Evolutionary conservation across 2,329 filamentous ascomycete genomes (phyloP).

Genomic region (Teratosphaeriaceae sp.): DNA sequence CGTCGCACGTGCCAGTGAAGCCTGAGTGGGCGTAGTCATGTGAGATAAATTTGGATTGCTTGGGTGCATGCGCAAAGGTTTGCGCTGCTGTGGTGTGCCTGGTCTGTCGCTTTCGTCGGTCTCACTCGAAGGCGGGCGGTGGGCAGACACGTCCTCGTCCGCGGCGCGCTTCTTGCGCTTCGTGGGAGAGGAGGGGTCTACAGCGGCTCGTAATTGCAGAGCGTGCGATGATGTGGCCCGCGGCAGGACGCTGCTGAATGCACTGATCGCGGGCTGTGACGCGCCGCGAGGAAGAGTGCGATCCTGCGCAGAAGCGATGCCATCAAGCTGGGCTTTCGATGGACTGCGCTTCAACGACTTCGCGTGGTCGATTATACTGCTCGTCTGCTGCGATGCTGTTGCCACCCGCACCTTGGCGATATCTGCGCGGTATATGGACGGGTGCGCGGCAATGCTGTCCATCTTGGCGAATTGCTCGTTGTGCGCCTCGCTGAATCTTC

Average conservation of each 20-base stretch:
- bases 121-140: conserved; percentile 49
- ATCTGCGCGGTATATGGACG: conserved; percentile 62
- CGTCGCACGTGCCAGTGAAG: conserved; percentile 58
- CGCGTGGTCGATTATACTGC: conserved; percentile 15
- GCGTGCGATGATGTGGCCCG: conserved; percentile 18
- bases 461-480: conserved; percentile 92
- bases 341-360: conserved; percentile 48
- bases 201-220: conserved; percentile 15
- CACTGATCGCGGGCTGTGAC: conserved; percentile 15
- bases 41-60: conserved; percentile 43
- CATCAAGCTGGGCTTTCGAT: conserved; percentile 59
- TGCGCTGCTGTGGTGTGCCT: conserved; percentile 46
- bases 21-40: conserved; percentile 71
- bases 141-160: conserved; percentile 62
- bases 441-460: conserved; percentile 87
- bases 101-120: conserved; percentile 32
- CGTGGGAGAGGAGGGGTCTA: conserved; percentile 38
- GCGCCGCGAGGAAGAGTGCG: conserved; percentile 25
- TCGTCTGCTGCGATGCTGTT: not conserved
- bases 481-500: conserved; percentile 78
- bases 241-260: conserved; percentile 21
- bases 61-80: conserved; percentile 41
- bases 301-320: conserved; percentile 34
- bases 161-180: conserved; percentile 58
- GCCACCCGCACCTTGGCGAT: conserved; percentile 1